phyloP scores from a whole-genome alignment of 2,329 filamentous ascomycete species.

The Piedraia hortae region DNA sequence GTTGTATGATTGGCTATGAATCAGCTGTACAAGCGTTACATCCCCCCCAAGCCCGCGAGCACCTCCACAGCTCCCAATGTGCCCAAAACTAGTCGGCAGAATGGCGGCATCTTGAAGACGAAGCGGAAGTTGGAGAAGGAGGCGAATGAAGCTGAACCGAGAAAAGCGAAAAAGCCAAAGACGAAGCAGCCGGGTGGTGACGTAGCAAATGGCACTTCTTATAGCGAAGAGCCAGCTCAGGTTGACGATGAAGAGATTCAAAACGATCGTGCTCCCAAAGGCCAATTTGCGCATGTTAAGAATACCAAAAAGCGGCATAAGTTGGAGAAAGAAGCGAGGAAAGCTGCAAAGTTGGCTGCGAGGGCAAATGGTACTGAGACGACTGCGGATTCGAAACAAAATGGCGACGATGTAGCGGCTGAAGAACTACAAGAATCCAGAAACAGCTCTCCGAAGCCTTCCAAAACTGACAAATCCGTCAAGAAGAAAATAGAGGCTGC shows the following conservation, averaged over 20 bases:
- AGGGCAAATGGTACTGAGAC: constrained; percentile 9
- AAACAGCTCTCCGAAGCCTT: too few species aligned
- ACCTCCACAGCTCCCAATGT: constrained; percentile 1
- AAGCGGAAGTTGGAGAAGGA: constrained; percentile 12
- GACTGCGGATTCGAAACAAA: constrained; percentile 9
- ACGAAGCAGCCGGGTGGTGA: constrained; percentile 4
- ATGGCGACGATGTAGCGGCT: background rate
- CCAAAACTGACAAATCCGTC: background rate
- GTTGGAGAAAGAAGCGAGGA: constrained; percentile 12
- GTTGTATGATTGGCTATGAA: constrained; percentile 5
- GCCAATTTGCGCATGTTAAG: constrained; percentile 9
- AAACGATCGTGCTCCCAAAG: constrained; percentile 2
- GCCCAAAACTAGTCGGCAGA: constrained; percentile 1
- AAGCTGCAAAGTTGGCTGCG: constrained; percentile 5
- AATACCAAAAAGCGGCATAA: constrained; percentile 11
- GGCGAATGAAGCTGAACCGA: constrained; percentile 8
- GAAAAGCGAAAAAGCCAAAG: constrained; percentile 10
- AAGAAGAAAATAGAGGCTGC: constrained; percentile 1
- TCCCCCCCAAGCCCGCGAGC: constrained; percentile 13
- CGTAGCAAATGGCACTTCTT: constrained; percentile 1
- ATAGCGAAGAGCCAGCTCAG: constrained; percentile 1
- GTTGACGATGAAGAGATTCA: constrained; percentile 2
- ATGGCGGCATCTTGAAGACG: constrained; percentile 4
- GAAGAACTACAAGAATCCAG: too few species aligned
- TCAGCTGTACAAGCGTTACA: constrained; percentile 20